A percentile compares a stretch with the other conserved stretches of the same genome.
Conservation (phyloP, 352 stramenopile genomes). For the Pythium plurisporium region DNA sequence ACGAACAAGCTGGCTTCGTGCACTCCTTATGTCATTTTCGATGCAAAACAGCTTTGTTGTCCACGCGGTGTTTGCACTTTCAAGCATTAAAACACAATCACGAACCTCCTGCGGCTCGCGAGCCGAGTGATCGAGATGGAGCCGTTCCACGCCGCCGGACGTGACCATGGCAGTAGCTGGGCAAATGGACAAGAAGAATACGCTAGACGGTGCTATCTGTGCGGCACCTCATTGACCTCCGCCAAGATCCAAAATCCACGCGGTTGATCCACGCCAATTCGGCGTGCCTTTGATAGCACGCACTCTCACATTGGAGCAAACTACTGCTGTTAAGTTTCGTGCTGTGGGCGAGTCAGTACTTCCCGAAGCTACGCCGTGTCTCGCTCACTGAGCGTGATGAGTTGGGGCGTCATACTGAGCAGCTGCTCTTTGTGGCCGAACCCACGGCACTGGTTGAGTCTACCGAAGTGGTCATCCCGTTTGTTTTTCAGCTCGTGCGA, state of each 20-base stretch:
- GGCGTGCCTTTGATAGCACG: too few relatives aligned
- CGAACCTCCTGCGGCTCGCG: not conserved
- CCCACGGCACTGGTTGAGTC: conserved; percentile 24
- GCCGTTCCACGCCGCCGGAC: not conserved
- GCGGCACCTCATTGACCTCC: not conserved
- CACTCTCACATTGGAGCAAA: too few relatives aligned
- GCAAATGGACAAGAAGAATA: not conserved
- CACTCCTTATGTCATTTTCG: conserved; percentile 30
- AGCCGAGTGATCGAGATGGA: not conserved
- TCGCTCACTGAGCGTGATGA: not conserved
- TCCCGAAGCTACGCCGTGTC: not conserved
- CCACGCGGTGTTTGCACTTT: conserved; percentile 14
- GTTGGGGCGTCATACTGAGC: conserved; percentile 1
- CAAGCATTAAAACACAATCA: too few relatives aligned
- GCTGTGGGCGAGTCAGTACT: not conserved
- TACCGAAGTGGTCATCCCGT: conserved; percentile 25
- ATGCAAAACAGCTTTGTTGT: conserved; percentile 26
- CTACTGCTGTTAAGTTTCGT: too few relatives aligned
- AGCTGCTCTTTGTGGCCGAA: conserved; percentile 24
- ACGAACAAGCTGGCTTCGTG: not conserved
- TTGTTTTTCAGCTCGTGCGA: too few relatives aligned
- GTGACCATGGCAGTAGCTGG: not conserved
- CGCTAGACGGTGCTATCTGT: not conserved
- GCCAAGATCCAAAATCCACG: not conserved
- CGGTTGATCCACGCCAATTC: not conserved